Evolutionary conservation across 2,329 filamentous ascomycete species (phyloP), one percentile per base, ranked within the genome.

Genomic region (Fusarium hostae): DNA sequence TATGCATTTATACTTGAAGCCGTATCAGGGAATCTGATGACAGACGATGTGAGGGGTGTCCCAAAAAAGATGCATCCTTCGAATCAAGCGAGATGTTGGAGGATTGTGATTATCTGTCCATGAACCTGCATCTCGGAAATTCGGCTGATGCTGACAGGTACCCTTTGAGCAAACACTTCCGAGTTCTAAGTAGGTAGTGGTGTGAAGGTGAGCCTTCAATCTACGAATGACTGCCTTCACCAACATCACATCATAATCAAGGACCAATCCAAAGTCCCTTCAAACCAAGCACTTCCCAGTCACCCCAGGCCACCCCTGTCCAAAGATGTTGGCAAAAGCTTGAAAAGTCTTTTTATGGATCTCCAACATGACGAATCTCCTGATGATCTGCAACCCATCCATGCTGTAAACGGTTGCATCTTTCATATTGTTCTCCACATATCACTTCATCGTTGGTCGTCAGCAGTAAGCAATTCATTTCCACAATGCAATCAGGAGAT

Each of bases 311-410:
- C 6, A 45, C 22, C 52, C 52, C 30, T 45, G 52, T 15, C 16
- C 6, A 45, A 40, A 22, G 28, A 7, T 4, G 52, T 56, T 56
- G 37, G 30, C 58, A 34, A 55, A 55, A 60, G 50, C 45, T 55
- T 55, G 48, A 35, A 55, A n/a, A 26, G 52, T 24, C 28, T 56
- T 44, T n/a, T 39, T 28, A 35, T 39, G 41, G 40, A 47, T 1
- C 43, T 32, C 22, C 9, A 39, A 18, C 26, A 54, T 60, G 54
- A 48, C 30, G 22, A 47, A 28, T 57, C 24, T 57, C 30, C 54
- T 57, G 54, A 48, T 48, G 54, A 57, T 57, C 54, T 57, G 30
- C 54, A 28, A 9, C 22, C 20, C 22, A 22, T 18, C 41, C 54
- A 34, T 48, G 30, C 40, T 34, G 18, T 9, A 35, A 28, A 35